Evolutionary conservation across 2,329 filamentous ascomycete species (phyloP), one percentile per base, ranked within the genome.

Genomic region (Periconia sp.): DNA sequence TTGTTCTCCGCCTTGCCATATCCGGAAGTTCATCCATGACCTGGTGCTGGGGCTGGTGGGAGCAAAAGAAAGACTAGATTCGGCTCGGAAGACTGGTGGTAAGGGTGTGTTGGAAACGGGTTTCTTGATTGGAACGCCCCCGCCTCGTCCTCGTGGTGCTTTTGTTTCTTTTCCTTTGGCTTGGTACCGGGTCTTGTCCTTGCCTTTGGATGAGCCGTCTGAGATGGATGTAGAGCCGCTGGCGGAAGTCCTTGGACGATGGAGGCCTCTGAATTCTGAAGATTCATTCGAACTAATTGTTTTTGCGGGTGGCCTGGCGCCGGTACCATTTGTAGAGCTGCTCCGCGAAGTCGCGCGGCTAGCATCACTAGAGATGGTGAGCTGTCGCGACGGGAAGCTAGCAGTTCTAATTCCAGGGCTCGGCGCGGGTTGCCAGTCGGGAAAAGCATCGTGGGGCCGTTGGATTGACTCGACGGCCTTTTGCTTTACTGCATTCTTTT

Each of bases 121-220:
- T 25, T 47, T 58, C 46, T 70, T 72, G 7, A 60, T 39, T 2
- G 70, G 70, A 1, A 72, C 69, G 4, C 69, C 70, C 13, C 67
- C 69, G 9, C 70, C 66, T 38, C 68, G 57, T 16, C 69, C 70
- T 32, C 69, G 54, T 11, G 69, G 69, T 18, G 66, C 66, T 30
- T 61, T 61, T 4, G 68, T 69, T 26, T 64, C 63, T 45, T 71
- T 72, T n/a, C 66, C 68, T 16, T 70, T 65, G 10, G 60, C 54
- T 10, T 63, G 52, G 23, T 65, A 70, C 28, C 53, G 66, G n/a
- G 56, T 48, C 36, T 62, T 65, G 5, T 71, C 66, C 42, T 59
- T 65, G 15, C 57, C 57, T 16, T 49, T 57, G 2, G 51, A 56
- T n/a, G 65, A 68, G 4, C 41, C 36, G 19, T 63, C 63, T 3